These are phyloP conservation scores for Scheffersomyces stipitis DNA, from an alignment of 805 yeast species.

Conservation along the genomic window DNA sequence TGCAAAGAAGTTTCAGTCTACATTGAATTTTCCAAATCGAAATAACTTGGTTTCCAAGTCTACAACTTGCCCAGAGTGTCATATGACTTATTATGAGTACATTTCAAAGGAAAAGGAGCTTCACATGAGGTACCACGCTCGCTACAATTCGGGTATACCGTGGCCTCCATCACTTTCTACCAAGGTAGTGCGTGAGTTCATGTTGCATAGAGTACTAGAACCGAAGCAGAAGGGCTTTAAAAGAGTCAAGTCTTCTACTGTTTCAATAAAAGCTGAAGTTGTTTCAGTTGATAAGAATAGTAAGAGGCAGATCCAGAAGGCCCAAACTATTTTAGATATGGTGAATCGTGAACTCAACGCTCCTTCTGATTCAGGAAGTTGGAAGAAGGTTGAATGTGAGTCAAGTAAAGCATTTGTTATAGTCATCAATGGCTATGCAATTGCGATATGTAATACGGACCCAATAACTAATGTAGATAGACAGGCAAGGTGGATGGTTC, in stretches of 20 bases:
- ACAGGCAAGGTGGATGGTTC: conserved; percentile 60
- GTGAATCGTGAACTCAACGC: conserved; percentile 66
- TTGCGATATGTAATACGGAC: conserved; percentile 60
- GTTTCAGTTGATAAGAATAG: conserved; percentile 21
- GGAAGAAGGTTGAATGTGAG: conserved; percentile 21
- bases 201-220: not conserved
- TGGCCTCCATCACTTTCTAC: conserved; percentile 35
- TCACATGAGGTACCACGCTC: conserved; percentile 54
- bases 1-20: no score
- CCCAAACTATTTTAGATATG: conserved; percentile 41
- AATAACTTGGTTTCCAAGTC: not conserved
- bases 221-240: not conserved
- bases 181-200: conserved; percentile 1
- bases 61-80: conserved; percentile 49
- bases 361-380: conserved; percentile 33
- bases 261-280: conserved; percentile 13
- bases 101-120: conserved; percentile 40
- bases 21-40: no score
- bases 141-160: conserved; percentile 47
- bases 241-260: not conserved
- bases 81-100: conserved; percentile 50
- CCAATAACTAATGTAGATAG: conserved; percentile 21
- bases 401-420: conserved; percentile 46
- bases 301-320: conserved; percentile 22
- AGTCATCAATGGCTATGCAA: conserved; percentile 44